Percentiles rank a stretch among this genome's conserved stretches.
phyloP scores from a whole-genome alignment of 2,329 filamentous ascomycete species.

The Aspergillus transmontanensis region DNA sequence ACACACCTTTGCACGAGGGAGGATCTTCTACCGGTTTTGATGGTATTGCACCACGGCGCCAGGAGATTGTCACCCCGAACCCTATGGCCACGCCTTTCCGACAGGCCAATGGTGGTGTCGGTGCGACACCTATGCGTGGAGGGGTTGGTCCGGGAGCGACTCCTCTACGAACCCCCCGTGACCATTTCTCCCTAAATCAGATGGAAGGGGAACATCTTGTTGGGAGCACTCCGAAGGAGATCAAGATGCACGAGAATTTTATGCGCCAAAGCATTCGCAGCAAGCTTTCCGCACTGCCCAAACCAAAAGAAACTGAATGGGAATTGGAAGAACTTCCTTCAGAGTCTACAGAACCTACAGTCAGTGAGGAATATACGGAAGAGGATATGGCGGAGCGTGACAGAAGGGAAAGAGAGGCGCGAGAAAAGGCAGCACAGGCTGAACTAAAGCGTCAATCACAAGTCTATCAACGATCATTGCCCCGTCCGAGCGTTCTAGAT shows the following conservation, averaged over 20 bases:
- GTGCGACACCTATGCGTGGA: slow-evolving; percentile 64
- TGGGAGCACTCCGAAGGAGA: slow-evolving; percentile 74
- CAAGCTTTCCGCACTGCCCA: slow-evolving; percentile 76
- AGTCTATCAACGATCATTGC: slow-evolving; percentile 83
- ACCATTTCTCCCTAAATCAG: slow-evolving; percentile 81
- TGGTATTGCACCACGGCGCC: slow-evolving; percentile 76
- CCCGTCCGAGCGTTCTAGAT: slow-evolving; percentile 74
- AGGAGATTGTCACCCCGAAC: slow-evolving; percentile 87
- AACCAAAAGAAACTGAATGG: slow-evolving; percentile 91
- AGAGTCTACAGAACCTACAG: slow-evolving; percentile 66
- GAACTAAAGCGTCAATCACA: slow-evolving; percentile 85
- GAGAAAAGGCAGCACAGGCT: slow-evolving; percentile 64
- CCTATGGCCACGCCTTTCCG: slow-evolving; percentile 89
- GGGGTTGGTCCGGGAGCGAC: slow-evolving; percentile 73
- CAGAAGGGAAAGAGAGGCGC: slow-evolving; percentile 62
- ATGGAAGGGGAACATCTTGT: slow-evolving; percentile 67
- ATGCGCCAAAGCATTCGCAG: slow-evolving; percentile 66
- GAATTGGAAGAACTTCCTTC: slow-evolving; percentile 85
- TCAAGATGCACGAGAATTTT: slow-evolving; percentile 70
- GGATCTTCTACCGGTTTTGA: slow-evolving; percentile 84
- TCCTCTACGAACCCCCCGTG: slow-evolving; percentile 83
- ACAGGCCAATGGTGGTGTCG: slow-evolving; percentile 63
- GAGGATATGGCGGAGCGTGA: slow-evolving; percentile 76
- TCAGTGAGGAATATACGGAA: slow-evolving; percentile 56
- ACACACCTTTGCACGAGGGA: slow-evolving; percentile 83